Percentiles rank a stretch among this genome's conserved stretches.
Evolutionary conservation across 2,329 filamentous ascomycete genomes (phyloP).

Genomic region (Neofusicoccum sp.): DNA sequence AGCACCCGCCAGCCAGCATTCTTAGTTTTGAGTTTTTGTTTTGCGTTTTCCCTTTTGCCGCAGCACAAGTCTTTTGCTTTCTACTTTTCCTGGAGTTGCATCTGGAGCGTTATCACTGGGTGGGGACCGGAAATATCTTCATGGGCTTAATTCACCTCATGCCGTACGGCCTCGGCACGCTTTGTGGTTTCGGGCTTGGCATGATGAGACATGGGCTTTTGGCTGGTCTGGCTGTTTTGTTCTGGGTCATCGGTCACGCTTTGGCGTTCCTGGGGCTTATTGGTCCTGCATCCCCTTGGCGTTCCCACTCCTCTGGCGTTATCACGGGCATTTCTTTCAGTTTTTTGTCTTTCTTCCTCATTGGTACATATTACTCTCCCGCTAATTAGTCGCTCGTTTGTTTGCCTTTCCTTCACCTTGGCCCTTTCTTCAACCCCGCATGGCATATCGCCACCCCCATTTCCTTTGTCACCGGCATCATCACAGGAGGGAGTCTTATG

Average conservation of each 20-base stretch:
- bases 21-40: neutral
- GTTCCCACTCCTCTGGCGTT: neutral
- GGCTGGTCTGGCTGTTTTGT: conserved; percentile 2
- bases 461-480: neutral
- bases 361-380: conserved; percentile 13
- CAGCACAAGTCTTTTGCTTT: neutral
- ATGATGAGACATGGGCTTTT: conserved; percentile 9
- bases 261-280: conserved; percentile 9
- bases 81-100: neutral
- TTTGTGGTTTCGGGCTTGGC: conserved; percentile 15
- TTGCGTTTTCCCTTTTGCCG: neutral
- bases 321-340: neutral
- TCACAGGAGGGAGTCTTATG: neutral
- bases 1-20: neutral
- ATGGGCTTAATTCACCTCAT: conserved; percentile 4
- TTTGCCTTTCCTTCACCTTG: neutral
- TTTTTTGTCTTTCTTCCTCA: neutral
- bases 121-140: neutral
- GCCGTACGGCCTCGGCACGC: conserved; percentile 7
- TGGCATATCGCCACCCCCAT: neutral
- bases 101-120: neutral
- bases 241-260: conserved; percentile 7
- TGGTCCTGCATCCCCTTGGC: neutral
- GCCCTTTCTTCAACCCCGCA: neutral
- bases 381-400: conserved; percentile 1